Evolutionary conservation across 2,329 filamentous ascomycete genomes (phyloP), one percentile per base, ranked within the genome.

Genomic region (Balansia obtecta): DNA sequence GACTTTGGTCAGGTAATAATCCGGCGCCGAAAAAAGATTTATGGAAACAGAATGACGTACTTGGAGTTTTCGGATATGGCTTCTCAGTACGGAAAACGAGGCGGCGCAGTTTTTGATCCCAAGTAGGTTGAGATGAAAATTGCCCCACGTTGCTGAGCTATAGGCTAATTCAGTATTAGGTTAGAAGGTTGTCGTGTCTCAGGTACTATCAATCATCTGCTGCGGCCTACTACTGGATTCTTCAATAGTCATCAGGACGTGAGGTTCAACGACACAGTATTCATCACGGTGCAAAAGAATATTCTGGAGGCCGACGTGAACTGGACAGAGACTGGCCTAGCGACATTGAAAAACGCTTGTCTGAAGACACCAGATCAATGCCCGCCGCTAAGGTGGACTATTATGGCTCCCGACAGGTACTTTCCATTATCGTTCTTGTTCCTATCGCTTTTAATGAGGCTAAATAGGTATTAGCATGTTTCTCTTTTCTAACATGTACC

Each of bases 331-430:
- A 43, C 44, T 2, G 48, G 53, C 20, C 50, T 43, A 4, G 52
- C 54, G 6, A 58, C 56, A 33, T 47, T 65, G n/a, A 54, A 57
- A 10, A 60, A 57, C 45, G 48, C 55, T 30, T 57, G 54, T 18
- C 51, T 62, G 7, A 53, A 43, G 6, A 58, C 48, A 22, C 51
- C 52, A 22, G 62, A 61, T 46, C 42, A 43, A 8, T 57, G 53
- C 51, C 51, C 55, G 4, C 58, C 57, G 13, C 48, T 67, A 27
- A 61, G 64, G 50, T 67, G 67, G 63, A 62, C 57, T 4, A 46
- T 66, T 27, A 58, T 58, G 27, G 62, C 65, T 6, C 67, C 67
- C 13, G 67, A 68, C 34, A 66, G 63, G 66, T 66, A 53, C 15
- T 12, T 12, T 12, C 10, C 15, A 51, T 58, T 16, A 5, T 34